Base-by-base conservation (phyloP, 1,139 yeast species). In the Taphrina confusa region DNA sequence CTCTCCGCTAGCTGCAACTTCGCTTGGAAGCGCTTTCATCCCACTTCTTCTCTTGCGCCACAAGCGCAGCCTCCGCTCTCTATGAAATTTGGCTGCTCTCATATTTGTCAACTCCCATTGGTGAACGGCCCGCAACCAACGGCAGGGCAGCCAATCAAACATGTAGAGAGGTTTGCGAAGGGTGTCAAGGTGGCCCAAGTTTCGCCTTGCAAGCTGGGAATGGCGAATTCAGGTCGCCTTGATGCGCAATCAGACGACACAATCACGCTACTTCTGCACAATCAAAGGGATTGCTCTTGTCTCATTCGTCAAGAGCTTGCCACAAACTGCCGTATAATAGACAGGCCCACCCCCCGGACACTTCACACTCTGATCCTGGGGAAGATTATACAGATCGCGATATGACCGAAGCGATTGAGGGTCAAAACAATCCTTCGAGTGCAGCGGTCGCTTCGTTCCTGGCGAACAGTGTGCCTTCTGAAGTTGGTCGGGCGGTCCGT, bases 401-500 rank as follows among this genome's bases (percentile, higher is more conserved):
- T n/a, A 37, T 37, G 42, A 25, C 42, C 18, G 42, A 37, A n/a
- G 2, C 42, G 9, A 18, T 3, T 9, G 31, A 42, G 20, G 47
- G 33, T 25, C 33, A 27, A n/a, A 42, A 11, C 4, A 16, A 12
- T 9, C 31, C 27, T 16, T 28, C 50, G n/a, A 23, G 50, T n/a
- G 50, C 50, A 3, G 9, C 52, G 6, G 39, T 47, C 9, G 52
- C 52, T 16, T 47, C 52, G 22, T 54, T 54, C 44, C 44, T 54
- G 14, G 58, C 58, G 28, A n/a, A 23, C 36, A 46, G 51, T 34
- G 58, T 31, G 4, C 58, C 58, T 6, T n/a, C 31, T 2, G 58
- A 54, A 16, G 58, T 54, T 18, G 51, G 58, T 9, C 44, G 58
- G 14, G 51, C 51, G 14, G 58, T 54, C n/a, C 50, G 58, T n/a